Base-by-base conservation (phyloP, 2,329 filamentous ascomycete genomes). In the Ambrosiella cleistominuta region DNA sequence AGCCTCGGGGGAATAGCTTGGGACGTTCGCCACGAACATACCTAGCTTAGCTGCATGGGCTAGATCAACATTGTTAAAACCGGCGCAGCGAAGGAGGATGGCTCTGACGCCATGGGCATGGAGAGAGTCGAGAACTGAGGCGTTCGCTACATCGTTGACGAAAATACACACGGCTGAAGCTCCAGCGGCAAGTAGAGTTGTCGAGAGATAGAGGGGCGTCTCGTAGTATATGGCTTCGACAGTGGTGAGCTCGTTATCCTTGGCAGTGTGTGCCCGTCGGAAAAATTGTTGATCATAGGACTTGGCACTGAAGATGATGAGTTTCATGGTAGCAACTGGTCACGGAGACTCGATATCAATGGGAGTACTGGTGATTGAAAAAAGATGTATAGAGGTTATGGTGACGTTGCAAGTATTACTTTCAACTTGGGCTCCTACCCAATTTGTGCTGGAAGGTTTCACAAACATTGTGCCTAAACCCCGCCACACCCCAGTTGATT, bases 11-110 rank as follows among this genome's bases (percentile, higher is more conserved):
- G 80, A 82, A 69, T 86, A 86, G 2, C 79, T 76, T 1, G 82
- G 82, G 39, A 86, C 82, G 61, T 82, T 80, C 63, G 80, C 80
- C 50, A 85, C 80, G 64, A 78, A 77, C 62, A 86, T 69, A 59
- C 75, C 75, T 2, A 80, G 72, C 17, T 67, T 65, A 63, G 74
- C 70, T 57, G 82, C 82, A 1, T 72, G 70, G 15, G 67, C 66
- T 19, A 85, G 75, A 65, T 85, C 78, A 60, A 85, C 77, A 63
- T 83, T 80, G 70, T 86, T 84, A 72, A 74, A 83, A 59, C 82
- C 82, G 1, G 82, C 82, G 67, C 82, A 85, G 56, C 82, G 80
- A 58, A 85, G 72, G 27, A 84, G 75, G 62, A 85, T 72, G 56
- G 78, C 78, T 53, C 73, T 72, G 50, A 82, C 73, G 64, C 80